Base-by-base conservation (phyloP, 768 basidiomycete species). In the Tubosaeta sp. region DNA sequence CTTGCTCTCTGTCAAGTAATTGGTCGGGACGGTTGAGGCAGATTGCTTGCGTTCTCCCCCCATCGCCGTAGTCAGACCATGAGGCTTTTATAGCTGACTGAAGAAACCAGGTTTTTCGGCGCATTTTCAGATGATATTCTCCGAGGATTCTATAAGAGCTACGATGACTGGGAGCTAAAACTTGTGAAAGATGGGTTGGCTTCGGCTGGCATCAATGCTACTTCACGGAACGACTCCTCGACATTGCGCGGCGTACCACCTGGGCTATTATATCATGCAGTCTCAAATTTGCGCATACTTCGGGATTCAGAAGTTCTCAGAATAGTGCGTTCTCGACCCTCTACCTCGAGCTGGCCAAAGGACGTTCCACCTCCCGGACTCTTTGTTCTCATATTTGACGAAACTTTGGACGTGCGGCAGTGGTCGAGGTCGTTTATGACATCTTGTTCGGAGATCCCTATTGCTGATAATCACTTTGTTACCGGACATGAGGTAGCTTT, bases 81-180 rank as follows among this genome's bases (percentile, higher is more conserved):
- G 22, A 55, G 18, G 30, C 32, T 45, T 21, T 19, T 45, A 43
- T 51, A 32, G 18, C 56, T 62, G 51, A 61, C 49, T 52, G 51
- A 58, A 50, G 25, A 44, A 54, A 52, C 24, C 54, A 94, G 90
- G 49, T 94, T 87, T 66, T 83, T 94, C 58, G 83, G 80, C 13
- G 82, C 82, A 3, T 92, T 86, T 64, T 59, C 73, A 1, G 71
- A 73, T 1, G 63, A 72, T 18, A 67, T 79, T 32, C 62, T 87
- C 45, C 65, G 69, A 18, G 68, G 66, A 31, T 94, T 94, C 65
- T 87, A 83, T 61, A 55, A 57, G 16, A 77, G 67, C 21, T 82
- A 91, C 41, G 81, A 86, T 49, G 66, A 70, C 30, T 93, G 87
- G 83, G 86, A 92, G 59, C 66, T 80, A 3, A 54, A 66, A 10